Base-by-base conservation (phyloP, 768 basidiomycete species). In the Coprinellus aureogranulatus region DNA sequence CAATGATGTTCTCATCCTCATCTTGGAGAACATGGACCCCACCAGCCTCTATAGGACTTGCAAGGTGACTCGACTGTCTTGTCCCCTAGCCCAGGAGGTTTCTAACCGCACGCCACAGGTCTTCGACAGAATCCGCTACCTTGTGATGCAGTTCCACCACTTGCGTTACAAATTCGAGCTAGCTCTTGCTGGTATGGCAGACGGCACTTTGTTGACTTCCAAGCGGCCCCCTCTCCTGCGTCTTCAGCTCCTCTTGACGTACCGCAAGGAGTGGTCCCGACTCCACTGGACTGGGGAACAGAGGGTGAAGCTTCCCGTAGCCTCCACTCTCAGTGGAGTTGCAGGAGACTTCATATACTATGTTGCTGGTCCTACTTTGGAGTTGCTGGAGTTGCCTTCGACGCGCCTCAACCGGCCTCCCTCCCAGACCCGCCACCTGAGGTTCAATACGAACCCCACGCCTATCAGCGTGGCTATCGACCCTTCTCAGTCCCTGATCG, bases 151-250 rank as follows among this genome's bases (percentile, higher is more conserved):
- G 37, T 77, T 76, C 64, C 75, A 79, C 48, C 73, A 74, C 23
- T 76, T 84, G 58, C 75, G 74, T 28, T 84, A 84, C 67, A 75
- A 72, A 47, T 76, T 76, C 61, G 81, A 82, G 61, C 70, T 84
- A 27, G 81, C 77, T 18, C 51, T 77, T 22, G 67, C 76, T 55
- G 81, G 80, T 40, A 81, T 82, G 80, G 74, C 74, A 61, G 80
- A 82, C 64, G 82, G 82, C 4, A 71, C 75, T 20, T 74, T 72
- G 34, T 68, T 77, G 28, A 68, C 75, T 59, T 66, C 71, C 34
- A 68, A 68, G 37, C 70, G 72, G 16, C 69, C 78, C 11, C 72
- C 76, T 34, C 62, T 72, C 41, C 67, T 70, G 44, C 80, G 81
- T 53, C 74, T 81, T 34, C 75, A 80, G 53, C 68, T 81, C 52